Conservation (phyloP, 257 asterid genomes). For the Striga asiatica region DNA sequence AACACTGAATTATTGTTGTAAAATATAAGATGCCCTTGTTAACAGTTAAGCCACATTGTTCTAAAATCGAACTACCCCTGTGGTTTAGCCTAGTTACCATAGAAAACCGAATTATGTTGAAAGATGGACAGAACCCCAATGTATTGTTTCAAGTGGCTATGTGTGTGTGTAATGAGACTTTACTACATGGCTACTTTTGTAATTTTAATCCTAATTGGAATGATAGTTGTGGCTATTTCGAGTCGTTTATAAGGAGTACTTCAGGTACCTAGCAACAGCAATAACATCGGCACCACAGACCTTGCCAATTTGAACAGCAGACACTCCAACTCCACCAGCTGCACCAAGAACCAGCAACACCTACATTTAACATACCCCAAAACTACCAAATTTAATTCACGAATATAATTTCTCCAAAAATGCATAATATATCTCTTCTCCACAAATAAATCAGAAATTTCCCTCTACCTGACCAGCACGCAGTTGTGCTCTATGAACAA, state of each 20-base stretch:
- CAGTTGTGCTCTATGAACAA: constrained; percentile 77
- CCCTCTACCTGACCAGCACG: constrained; percentile 49
- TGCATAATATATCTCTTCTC: background rate
- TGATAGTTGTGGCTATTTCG: background rate
- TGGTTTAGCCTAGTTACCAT: no score
- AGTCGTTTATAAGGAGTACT: background rate
- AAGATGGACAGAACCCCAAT: no score
- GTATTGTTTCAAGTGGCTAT: no score
- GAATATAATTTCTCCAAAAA: background rate
- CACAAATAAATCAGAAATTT: background rate
- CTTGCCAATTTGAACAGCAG: constrained; percentile 94
- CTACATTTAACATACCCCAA: constrained; percentile 27
- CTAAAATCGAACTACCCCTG: background rate
- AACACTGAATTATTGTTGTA: constrained; percentile 8
- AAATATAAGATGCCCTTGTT: background rate
- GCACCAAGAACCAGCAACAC: constrained; percentile 97
- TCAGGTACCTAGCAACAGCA: constrained; percentile 81
- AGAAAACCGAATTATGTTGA: no score
- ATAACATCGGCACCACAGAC: constrained; percentile 74
- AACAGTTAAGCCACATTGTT: background rate
- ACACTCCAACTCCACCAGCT: constrained; percentile 96
- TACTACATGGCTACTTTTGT: no score
- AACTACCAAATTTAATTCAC: background rate
- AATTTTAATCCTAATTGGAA: background rate
- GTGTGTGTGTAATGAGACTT: no score